Base-by-base conservation (phyloP, 352 stramenopile species). In the Globisporangium spinosum region DNA sequence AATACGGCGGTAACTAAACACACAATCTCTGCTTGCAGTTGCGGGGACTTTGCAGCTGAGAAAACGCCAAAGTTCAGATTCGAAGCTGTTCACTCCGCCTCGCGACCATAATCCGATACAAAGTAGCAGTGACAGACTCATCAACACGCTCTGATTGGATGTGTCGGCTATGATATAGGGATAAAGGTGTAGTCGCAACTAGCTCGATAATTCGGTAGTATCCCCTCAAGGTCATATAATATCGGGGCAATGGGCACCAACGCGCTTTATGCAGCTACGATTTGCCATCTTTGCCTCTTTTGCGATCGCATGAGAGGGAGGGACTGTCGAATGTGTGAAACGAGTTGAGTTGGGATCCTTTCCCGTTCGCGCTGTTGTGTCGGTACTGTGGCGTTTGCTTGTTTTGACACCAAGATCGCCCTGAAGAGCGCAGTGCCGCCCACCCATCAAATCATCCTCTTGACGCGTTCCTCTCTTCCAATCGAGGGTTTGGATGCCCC, bases 381-480 rank as follows among this genome's bases (percentile, higher is more conserved):
- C 3, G 38, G 1, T 23, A 20, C 20, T 54, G 12, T 12, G 45
- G 4, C 43, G 43, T 22, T 54, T 22, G 32, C 8, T 38, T 23
- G 45, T 9, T 54, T 54, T 54, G 45, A 12, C 8, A 54, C 17
- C 38, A 20, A 47, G 13, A 47, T 15, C 13, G 13, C 38, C 10
- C 10, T 47, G 12, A 47, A 15, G 15, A 49, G 12, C 40, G 17
- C 40, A 10, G 40, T 29, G 49, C 22, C 20, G 43, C 17, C 49
- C 49, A 56, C 49, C 49, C 49, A 56, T 56, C 49, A 56, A 56
- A 56, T n/a, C 49, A 56, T 56, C 49, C 9, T 56, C 49, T 20
- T 56, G 49, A 56, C 49, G n/a, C 17, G 49, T 7, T 56, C 49
- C n/a, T 17, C n/a, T 25, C 49, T 17, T 56, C 49, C 49, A 56